These are phyloP conservation scores for Heritiera fomes DNA, from an alignment of 345 rosid species.

Conservation along the genomic window DNA sequence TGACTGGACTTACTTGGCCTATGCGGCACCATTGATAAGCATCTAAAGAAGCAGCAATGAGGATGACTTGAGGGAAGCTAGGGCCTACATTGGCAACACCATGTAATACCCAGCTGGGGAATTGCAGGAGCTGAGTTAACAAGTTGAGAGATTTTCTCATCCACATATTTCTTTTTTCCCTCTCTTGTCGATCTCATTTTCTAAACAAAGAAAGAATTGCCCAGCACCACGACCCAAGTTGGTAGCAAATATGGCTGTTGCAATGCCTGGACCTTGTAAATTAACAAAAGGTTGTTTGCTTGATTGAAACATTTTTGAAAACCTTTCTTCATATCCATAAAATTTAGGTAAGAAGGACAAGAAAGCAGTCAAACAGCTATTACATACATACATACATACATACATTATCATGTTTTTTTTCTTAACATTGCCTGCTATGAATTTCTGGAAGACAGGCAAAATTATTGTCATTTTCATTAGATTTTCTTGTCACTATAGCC, in stretches of 20 bases:
- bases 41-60: conserved; percentile 77
- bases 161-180: conserved; percentile 24
- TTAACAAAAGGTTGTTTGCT: too few species aligned
- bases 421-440: background rate
- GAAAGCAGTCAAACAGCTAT: background rate
- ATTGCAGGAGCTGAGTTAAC: conserved; percentile 69
- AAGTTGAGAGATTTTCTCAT: conserved; percentile 79
- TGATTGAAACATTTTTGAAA: too few species aligned
- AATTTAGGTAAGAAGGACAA: background rate
- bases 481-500: conserved; percentile 22
- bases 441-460: background rate
- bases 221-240: too few species aligned
- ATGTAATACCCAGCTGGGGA: conserved; percentile 70
- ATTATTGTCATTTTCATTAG: conserved; percentile 27
- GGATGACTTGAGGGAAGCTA: conserved; percentile 87
- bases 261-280: too few species aligned
- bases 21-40: conserved; percentile 75
- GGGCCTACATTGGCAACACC: conserved; percentile 65
- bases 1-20: conserved; percentile 53
- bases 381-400: background rate
- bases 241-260: too few species aligned
- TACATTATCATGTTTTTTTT: background rate
- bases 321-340: too few species aligned
- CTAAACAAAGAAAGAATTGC: too few species aligned
- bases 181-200: too few species aligned